Percentiles rank a stretch among this genome's conserved stretches.
These are phyloP conservation scores for Naganishia antarctica DNA, from an alignment of 768 basidiomycete genomes.

Conservation along the genomic window DNA sequence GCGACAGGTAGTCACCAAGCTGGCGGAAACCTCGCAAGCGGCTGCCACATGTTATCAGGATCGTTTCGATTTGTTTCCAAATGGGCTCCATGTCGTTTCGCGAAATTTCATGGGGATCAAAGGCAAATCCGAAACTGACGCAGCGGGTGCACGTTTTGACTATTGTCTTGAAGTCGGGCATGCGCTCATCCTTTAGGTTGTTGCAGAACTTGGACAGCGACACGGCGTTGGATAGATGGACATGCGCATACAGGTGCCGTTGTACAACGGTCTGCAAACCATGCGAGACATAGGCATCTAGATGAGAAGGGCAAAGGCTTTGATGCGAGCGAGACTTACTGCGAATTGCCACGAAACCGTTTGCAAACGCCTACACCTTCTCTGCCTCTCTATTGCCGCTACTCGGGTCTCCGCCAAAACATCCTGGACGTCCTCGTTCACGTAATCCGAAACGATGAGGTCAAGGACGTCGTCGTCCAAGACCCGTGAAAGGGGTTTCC, in stretches of 20 bases:
- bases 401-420: not conserved
- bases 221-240: not conserved
- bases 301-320: too few relatives aligned
- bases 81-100: not conserved
- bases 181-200: not conserved
- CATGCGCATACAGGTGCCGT: not conserved
- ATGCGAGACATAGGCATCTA: not conserved
- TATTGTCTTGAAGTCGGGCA: not conserved
- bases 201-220: not conserved
- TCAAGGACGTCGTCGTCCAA: constrained; percentile 10
- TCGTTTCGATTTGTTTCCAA: not conserved
- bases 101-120: not conserved
- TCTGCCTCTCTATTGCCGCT: not conserved
- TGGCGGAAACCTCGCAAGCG: constrained; percentile 8
- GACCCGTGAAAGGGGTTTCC: not conserved
- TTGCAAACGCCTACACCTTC: not conserved
- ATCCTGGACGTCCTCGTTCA: not conserved
- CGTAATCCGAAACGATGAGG: not conserved
- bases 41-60: not conserved
- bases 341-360: not conserved
- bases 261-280: not conserved
- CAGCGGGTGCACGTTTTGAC: constrained; percentile 2
- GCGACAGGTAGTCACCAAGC: constrained; percentile 5
- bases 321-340: not conserved
- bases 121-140: constrained; percentile 4